A percentile compares a stretch with the other conserved stretches of the same genome.
phyloP scores from a whole-genome alignment of 163 green algal species.

The Scenedesmus sp. region DNA sequence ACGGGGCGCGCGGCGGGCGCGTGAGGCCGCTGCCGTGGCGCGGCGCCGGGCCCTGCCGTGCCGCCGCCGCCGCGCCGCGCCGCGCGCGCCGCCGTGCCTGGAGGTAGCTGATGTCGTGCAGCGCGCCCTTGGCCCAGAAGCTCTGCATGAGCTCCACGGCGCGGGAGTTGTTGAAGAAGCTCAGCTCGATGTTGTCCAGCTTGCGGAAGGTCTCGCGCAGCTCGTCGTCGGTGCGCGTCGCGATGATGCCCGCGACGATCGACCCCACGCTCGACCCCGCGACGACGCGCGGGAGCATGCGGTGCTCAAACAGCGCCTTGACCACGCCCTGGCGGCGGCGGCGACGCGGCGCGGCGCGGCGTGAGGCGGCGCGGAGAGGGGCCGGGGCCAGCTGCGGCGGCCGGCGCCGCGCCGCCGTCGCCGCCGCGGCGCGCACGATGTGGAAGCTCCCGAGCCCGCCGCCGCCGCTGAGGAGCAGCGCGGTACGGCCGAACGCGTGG shows the following conservation, averaged over 20 bases:
- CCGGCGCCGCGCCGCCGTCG: too few relatives aligned
- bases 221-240: constrained; percentile 82
- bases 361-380: too few relatives aligned
- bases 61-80: too few relatives aligned
- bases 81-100: constrained; percentile 51
- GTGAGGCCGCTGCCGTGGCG: too few relatives aligned
- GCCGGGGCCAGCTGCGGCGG: too few relatives aligned
- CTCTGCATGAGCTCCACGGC: constrained; percentile 72
- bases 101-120: constrained; percentile 81
- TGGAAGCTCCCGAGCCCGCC: constrained; percentile 96
- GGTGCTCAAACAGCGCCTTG: constrained; percentile 91
- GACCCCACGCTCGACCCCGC: constrained; percentile 87
- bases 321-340: constrained; percentile 95
- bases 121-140: constrained; percentile 71
- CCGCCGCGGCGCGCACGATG: constrained; percentile 62
- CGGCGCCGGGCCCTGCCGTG: too few relatives aligned
- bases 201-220: constrained; percentile 73
- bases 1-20: too few relatives aligned
- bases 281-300: constrained; percentile 93
- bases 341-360: too few relatives aligned
- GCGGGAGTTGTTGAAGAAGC: constrained; percentile 90
- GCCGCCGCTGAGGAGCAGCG: constrained; percentile 92
- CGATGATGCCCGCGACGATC: constrained; percentile 83
- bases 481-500: constrained; percentile 95
- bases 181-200: constrained; percentile 79